Percentiles rank a stretch among this genome's conserved stretches.
These are phyloP conservation scores for Periconia digitata DNA, from an alignment of 2,329 filamentous ascomycete species.

Conservation along the genomic window DNA sequence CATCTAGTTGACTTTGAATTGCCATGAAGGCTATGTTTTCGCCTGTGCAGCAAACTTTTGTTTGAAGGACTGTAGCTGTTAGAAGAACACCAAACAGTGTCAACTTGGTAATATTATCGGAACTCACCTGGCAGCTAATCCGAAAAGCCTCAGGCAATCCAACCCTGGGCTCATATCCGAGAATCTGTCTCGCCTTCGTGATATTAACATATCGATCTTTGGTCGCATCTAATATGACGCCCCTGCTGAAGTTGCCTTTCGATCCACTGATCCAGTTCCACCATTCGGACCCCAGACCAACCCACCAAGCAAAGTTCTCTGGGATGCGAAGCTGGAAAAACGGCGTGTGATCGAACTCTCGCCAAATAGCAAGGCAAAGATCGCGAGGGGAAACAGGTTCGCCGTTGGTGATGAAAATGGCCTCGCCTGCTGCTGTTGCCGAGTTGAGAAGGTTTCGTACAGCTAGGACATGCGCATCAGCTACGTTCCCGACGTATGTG, in stretches of 20 bases:
- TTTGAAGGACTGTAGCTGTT: conserved; percentile 11
- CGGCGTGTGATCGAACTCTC: conserved; percentile 57
- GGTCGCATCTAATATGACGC: conserved; percentile 58
- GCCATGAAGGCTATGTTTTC: too few species aligned
- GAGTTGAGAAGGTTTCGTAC: conserved; percentile 70
- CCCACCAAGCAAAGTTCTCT: conserved; percentile 49
- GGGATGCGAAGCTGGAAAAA: conserved; percentile 53
- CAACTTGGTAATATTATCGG: background rate
- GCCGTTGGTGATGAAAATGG: conserved; percentile 90
- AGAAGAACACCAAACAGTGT: background rate
- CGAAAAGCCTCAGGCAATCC: conserved; percentile 54
- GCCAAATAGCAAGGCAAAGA: conserved; percentile 78
- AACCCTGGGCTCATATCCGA: conserved; percentile 57
- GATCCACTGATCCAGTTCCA: conserved; percentile 50
- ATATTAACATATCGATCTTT: conserved; percentile 57
- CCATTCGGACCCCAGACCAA: conserved; percentile 51
- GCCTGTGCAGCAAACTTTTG: conserved; percentile 7
- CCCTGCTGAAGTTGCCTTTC: conserved; percentile 53
- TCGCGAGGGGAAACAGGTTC: conserved; percentile 90
- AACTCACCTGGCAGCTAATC: conserved; percentile 30
- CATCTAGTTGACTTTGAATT: too few species aligned
- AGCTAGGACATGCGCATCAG: conserved; percentile 81
- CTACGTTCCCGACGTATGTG: conserved; percentile 69
- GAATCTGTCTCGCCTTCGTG: conserved; percentile 52
- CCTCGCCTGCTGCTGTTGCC: conserved; percentile 67